phyloP scores from a whole-genome alignment of 2,329 filamentous ascomycete genomes.

The Ophiosphaerella herpotricha region DNA sequence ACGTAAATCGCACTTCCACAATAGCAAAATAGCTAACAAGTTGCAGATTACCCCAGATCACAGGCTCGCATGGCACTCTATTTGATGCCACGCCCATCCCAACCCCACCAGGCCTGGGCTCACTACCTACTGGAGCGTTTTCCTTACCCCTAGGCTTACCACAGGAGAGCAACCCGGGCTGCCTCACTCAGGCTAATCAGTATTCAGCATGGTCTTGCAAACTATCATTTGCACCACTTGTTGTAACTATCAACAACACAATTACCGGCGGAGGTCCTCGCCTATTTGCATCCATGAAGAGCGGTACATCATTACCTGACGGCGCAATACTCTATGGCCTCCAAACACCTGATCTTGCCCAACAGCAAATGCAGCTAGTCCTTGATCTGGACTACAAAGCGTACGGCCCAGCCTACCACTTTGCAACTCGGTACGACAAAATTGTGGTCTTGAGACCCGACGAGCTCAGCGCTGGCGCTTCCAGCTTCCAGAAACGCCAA shows the following conservation, averaged over 20 bases:
- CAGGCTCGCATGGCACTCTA: constrained; percentile 51
- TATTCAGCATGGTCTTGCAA: constrained; percentile 58
- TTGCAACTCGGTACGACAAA: constrained; percentile 67
- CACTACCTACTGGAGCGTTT: constrained; percentile 57
- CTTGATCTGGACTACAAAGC: constrained; percentile 60
- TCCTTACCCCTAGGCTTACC: constrained; percentile 53
- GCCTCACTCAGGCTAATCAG: constrained; percentile 53
- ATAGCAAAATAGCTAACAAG: constrained; percentile 16
- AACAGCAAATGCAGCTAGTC: constrained; percentile 59
- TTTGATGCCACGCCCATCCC: constrained; percentile 58
- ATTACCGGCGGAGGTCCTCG: constrained; percentile 5
- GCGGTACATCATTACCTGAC: constrained; percentile 42
- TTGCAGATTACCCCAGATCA: constrained; percentile 50
- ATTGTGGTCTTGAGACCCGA: constrained; percentile 59
- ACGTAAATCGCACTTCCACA: constrained; percentile 15
- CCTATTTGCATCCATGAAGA: constrained; percentile 27
- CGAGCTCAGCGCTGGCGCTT: constrained; percentile 38
- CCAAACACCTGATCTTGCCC: constrained; percentile 59
- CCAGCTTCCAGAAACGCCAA: constrained; percentile 22
- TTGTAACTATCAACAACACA: constrained; percentile 34
- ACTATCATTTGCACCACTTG: constrained; percentile 41
- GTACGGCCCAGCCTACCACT: constrained; percentile 67
- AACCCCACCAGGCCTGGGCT: constrained; percentile 49
- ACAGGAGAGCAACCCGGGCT: constrained; percentile 55
- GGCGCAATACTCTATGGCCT: constrained; percentile 62